Conservation (phyloP, 2,329 filamentous ascomycete species). For the Curvularia verruculosa region DNA sequence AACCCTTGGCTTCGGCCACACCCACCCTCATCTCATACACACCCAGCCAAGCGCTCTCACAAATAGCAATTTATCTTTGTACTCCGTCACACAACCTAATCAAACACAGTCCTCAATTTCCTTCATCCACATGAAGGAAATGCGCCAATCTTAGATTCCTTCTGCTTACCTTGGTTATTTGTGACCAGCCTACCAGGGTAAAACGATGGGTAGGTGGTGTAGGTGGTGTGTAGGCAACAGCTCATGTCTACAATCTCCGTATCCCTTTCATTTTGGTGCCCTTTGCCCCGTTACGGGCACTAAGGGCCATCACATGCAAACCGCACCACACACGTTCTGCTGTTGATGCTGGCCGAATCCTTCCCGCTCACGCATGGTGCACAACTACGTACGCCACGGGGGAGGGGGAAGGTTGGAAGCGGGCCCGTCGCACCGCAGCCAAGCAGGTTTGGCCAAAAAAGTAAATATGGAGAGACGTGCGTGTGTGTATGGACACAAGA, state of each 20-base stretch:
- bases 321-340: no score
- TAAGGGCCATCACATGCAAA: background rate
- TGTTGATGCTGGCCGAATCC: background rate
- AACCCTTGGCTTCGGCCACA: conserved; percentile 1
- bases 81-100: conserved; percentile 4
- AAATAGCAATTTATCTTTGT: conserved; percentile 9
- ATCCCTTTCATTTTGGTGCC: background rate
- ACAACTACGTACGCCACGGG: conserved; percentile 1
- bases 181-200: background rate
- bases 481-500: no score
- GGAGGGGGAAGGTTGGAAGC: background rate
- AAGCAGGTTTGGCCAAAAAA: background rate
- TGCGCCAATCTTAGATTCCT: background rate
- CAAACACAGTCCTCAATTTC: conserved; percentile 1
- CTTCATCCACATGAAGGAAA: background rate
- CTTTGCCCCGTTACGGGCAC: background rate
- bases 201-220: background rate
- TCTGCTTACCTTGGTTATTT: background rate
- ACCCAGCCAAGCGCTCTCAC: background rate
- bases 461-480: background rate
- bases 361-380: conserved; percentile 8
- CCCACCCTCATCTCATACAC: background rate
- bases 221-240: background rate
- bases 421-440: background rate
- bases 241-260: background rate